Conservation (phyloP, 495 filamentous ascomycete species). For the Aspergillus heteromorphus region DNA sequence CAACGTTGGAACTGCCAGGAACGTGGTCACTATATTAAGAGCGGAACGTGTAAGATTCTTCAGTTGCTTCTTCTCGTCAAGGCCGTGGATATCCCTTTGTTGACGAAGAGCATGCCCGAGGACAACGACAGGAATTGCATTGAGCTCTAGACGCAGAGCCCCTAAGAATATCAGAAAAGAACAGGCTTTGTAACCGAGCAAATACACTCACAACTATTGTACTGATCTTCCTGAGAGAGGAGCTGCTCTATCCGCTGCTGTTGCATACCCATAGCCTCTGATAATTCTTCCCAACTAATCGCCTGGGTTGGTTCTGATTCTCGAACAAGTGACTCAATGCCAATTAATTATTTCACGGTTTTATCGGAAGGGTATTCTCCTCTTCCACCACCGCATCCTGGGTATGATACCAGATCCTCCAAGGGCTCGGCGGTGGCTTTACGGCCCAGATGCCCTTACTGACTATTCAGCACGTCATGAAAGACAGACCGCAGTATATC, state of each 20-base stretch:
- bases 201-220: background rate
- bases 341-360: no score
- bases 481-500: no score
- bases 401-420: no score
- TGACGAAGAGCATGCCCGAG: conserved; percentile 5
- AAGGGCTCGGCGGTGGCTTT: no score
- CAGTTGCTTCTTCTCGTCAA: background rate
- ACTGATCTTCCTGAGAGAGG: background rate
- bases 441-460: no score
- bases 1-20: background rate
- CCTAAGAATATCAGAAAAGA: background rate
- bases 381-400: no score
- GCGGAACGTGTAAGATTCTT: background rate
- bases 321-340: no score
- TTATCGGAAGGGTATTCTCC: no score
- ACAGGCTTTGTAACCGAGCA: background rate
- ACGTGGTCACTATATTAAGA: background rate
- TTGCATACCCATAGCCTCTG: no score
- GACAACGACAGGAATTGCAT: background rate
- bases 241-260: background rate
- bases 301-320: no score
- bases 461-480: no score
- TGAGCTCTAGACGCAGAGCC: background rate
- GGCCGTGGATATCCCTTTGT: background rate
- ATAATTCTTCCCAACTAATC: no score